Conservation (phyloP, 345 rosid genomes). For the Eucalyptus melliodora region DNA sequence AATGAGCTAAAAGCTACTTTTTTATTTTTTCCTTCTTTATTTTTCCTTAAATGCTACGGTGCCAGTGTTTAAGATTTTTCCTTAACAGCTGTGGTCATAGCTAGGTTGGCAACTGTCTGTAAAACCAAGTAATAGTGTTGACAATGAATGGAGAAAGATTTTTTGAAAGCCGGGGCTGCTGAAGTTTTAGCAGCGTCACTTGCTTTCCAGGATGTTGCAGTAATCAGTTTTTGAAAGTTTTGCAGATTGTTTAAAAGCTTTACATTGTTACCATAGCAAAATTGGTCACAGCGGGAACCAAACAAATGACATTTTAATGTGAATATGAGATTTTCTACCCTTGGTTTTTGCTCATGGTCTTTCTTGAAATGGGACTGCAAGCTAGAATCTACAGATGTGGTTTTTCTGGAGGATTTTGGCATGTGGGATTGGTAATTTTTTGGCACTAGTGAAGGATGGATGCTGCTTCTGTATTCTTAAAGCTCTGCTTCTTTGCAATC, state of each 20-base stretch:
- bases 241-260: background rate
- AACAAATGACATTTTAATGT: background rate
- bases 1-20: background rate
- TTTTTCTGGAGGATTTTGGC: background rate
- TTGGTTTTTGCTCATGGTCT: background rate
- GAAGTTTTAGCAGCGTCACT: background rate
- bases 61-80: background rate
- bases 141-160: background rate
- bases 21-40: background rate
- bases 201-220: background rate
- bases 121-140: background rate
- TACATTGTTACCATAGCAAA: background rate
- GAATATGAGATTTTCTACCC: background rate
- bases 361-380: background rate
- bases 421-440: background rate
- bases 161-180: background rate
- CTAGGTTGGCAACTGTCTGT: background rate
- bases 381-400: background rate
- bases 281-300: background rate
- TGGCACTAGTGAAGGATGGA: background rate
- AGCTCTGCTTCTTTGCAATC: background rate
- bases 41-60: background rate
- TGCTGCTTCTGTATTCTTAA: background rate
- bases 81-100: background rate
- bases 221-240: background rate